These are phyloP conservation scores for Entoloma clypeatum DNA, from an alignment of 1,284 basidiomycete species.

Conservation along the genomic window DNA sequence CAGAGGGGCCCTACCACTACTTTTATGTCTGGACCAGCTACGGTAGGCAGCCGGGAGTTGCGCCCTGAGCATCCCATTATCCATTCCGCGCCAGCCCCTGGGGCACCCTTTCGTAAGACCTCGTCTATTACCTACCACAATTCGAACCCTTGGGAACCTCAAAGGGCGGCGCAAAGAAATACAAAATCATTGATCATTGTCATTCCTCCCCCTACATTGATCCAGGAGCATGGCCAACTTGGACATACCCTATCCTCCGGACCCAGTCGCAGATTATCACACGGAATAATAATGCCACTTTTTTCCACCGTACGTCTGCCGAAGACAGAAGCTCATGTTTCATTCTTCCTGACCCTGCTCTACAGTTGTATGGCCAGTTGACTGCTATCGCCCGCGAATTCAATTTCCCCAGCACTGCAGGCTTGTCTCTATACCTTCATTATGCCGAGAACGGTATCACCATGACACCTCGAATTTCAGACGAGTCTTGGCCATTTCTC, in stretches of 20 bases:
- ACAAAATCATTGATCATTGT: conserved; percentile 63
- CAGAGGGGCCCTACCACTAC: conserved; percentile 19
- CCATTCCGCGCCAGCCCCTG: conserved; percentile 16
- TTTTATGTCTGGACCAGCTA: conserved; percentile 20
- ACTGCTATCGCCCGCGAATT: conserved; percentile 76
- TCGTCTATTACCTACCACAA: conserved; percentile 57
- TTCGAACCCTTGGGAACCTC: conserved; percentile 46
- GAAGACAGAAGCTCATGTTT: not conserved
- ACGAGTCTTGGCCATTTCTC: conserved; percentile 70
- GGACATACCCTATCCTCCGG: conserved; percentile 59
- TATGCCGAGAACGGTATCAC: conserved; percentile 51
- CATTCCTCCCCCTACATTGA: conserved; percentile 57
- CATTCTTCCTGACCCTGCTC: no score
- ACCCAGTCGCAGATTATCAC: conserved; percentile 55
- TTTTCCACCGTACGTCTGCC: conserved; percentile 57
- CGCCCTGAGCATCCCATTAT: conserved; percentile 18
- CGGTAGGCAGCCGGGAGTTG: conserved; percentile 24
- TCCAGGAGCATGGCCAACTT: conserved; percentile 56
- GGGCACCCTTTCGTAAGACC: conserved; percentile 40
- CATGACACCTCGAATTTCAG: conserved; percentile 66
- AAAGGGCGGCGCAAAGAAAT: conserved; percentile 42
- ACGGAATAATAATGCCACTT: conserved; percentile 71
- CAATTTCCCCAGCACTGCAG: conserved; percentile 70
- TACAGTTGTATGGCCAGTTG: conserved; percentile 69
- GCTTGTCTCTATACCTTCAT: conserved; percentile 70